Base-by-base conservation (phyloP, 345 rosid genomes). In the Moringa oleifera region DNA sequence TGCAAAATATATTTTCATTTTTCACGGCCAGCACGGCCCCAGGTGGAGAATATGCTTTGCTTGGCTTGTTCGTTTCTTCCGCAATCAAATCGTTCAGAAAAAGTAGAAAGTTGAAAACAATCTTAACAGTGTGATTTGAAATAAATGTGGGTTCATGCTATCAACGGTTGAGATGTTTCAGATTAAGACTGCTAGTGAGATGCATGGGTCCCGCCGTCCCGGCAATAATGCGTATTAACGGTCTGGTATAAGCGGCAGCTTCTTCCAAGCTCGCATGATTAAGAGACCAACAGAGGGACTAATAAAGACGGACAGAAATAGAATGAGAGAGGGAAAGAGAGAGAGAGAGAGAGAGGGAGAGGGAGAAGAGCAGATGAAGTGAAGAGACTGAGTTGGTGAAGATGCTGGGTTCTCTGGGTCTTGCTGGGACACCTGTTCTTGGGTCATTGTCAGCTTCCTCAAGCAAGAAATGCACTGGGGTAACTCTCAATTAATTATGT, bases 31-130 rank as follows among this genome's bases (percentile, higher is more conserved):
- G 65, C 23, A 58, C 57, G 73, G 64, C 18, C 0, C 18, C 67
- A 71, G 68, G 75, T 74, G 75, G 75, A 47, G 46, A 11, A 46
- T 68, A 59, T 75, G 25, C 79, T 69, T 78, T 47, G 16, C 47
- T 41, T 41, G 47, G 16, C 47, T 41, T 41, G 70, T 75, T 41
- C 57, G n/a, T n/a, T n/a, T 41, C 53, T 55, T 62, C 53, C 46
- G 69, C 64, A 66, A 67, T 69, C 58, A 49, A 63, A 62, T 66
- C 53, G 28, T 16, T 1, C 20, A 0, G 20, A 7, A 61, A 58
- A 4, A 22, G 33, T n/a, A n/a, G n/a, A n/a, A n/a, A n/a, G n/a
- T n/a, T n/a, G n/a, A n/a, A 6, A 18, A 25, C n/a, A 22, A 13
- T 16, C 18, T 19, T 0, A 7, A 23, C 18, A 0, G 0, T n/a